Base-by-base conservation (phyloP, 352 stramenopile genomes). In the Thalassiosira sp. region DNA sequence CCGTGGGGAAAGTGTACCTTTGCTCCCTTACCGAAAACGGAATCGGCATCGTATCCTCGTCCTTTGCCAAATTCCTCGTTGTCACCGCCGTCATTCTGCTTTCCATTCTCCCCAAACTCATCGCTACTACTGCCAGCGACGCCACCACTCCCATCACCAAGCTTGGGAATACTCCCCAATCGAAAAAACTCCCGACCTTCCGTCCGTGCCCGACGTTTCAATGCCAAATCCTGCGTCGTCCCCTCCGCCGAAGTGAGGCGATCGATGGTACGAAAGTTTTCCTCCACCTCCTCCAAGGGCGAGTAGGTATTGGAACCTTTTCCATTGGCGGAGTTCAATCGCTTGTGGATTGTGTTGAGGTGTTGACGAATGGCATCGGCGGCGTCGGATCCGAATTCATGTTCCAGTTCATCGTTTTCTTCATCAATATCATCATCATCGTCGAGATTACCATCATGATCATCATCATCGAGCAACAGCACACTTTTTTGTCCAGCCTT, bases 141-240 rank as follows among this genome's bases (percentile, higher is more conserved):
- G n/a, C 78, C 72, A 10, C 74, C 72, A 18, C 86, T 58, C 27
- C 70, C 67, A 11, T 77, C 40, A 18, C 40, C 76, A 63, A 11
- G 24, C 37, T 52, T 78, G 22, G 46, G 54, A 64, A 70, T 89
- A 37, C 25, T 84, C 24, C 58, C 85, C 63, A 75, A 58, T 18
- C 46, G 24, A 42, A 43, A 76, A 49, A 66, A 82, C 13, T 86
- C 70, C 18, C 71, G 53, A 31, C 43, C 58, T 49, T 85, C 76
- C 62, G 81, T 74, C 33, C 81, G 31, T 7, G 63, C 59, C 18
- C 84, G 54, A 27, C 87, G 58, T 24, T 61, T 27, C 33, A 76
- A 72, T 5, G 85, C 80, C 53, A 88, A 76, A 75, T 91, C 82
- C 71, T 93, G 82, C 1, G 82, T 90, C 0, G 83, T 85, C 43